Evolutionary conservation across 1,139 yeast species (phyloP), one percentile per base, ranked within the genome.

Genomic region (Geotrichum reessii): DNA sequence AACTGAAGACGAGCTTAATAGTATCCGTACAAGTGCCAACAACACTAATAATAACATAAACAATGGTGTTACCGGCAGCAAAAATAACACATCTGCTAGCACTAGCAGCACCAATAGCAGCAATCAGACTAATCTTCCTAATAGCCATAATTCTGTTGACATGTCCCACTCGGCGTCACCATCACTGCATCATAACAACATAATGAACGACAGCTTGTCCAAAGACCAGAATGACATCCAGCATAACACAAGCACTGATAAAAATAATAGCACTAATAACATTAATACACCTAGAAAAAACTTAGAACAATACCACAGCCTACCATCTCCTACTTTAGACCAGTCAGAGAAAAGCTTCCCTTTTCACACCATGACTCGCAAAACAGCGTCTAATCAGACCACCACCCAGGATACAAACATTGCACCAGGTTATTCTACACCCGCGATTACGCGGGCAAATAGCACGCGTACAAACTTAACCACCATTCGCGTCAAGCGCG

Each of bases 381-480:
- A 9, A 31, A 31, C 40, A 6, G 40, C n/a, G 11, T 31, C 40
- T 9, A 25, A 25, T 25, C 28, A 25, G 28, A 5, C 28, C 7
- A 31, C 40, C 4, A 31, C 40, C n/a, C 40, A 31, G 12, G 40
- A 31, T 14, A 49, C 24, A n/a, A 21, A 25, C 42, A 33, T 40
- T 22, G 50, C 31, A 21, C 17, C 1, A 21, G 54, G 46, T 14
- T 52, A 40, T 42, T 58, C 62, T 71, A 78, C 64, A 71, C 76
- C 56, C 78, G 79, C 46, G 68, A 73, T 55, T 67, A 76, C 55
- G 73, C 73, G 62, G 75, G 71, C 47, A 63, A 51, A 47, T 6
- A 50, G 47, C 27, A 31, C 58, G 14, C 46, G 58, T 3, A 25
- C 53, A 3, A 55, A 50, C 37, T 40, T 50, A 5, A 46, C 63